phyloP scores from a whole-genome alignment of 139 green algal species.

The Chlamydomonas sphaeroides region DNA sequence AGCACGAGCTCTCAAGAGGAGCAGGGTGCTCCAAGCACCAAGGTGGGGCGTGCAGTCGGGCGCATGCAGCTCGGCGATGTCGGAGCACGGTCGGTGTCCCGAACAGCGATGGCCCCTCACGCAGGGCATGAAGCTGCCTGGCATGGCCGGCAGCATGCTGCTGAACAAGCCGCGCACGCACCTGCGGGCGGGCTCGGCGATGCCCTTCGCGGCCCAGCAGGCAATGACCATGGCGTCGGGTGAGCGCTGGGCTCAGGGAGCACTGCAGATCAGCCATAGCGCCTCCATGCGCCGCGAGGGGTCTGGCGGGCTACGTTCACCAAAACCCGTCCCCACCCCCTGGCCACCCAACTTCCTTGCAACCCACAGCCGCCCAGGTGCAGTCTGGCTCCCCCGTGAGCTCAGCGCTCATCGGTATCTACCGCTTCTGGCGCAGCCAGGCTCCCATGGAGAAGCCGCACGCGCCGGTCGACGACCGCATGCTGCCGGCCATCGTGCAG shows the following conservation, averaged over 20 bases:
- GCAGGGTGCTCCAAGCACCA: background rate
- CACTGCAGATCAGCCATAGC: background rate
- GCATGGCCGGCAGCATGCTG: constrained; percentile 34
- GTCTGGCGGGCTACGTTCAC: no score
- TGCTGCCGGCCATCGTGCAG: constrained; percentile 52
- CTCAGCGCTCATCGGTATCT: constrained; percentile 57
- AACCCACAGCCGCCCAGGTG: constrained; percentile 44
- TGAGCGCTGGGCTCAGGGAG: background rate
- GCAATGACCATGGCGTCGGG: constrained; percentile 49
- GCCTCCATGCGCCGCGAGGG: no score
- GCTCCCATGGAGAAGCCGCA: constrained; percentile 56
- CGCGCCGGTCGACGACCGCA: constrained; percentile 48
- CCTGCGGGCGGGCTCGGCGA: background rate
- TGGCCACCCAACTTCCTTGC: no score
- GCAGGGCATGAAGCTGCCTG: constrained; percentile 27
- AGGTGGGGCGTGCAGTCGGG: background rate
- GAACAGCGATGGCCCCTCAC: background rate
- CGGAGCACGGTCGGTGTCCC: background rate
- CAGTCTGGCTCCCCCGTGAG: constrained; percentile 46
- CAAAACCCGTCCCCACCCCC: no score
- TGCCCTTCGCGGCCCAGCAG: constrained; percentile 51
- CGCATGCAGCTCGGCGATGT: background rate
- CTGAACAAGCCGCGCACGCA: constrained; percentile 18
- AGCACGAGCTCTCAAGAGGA: constrained; percentile 8
- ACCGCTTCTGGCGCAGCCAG: constrained; percentile 63